These are phyloP conservation scores for Pseudohyphozyma bogoriensis DNA, from an alignment of 768 basidiomycete species.

Conservation along the genomic window DNA sequence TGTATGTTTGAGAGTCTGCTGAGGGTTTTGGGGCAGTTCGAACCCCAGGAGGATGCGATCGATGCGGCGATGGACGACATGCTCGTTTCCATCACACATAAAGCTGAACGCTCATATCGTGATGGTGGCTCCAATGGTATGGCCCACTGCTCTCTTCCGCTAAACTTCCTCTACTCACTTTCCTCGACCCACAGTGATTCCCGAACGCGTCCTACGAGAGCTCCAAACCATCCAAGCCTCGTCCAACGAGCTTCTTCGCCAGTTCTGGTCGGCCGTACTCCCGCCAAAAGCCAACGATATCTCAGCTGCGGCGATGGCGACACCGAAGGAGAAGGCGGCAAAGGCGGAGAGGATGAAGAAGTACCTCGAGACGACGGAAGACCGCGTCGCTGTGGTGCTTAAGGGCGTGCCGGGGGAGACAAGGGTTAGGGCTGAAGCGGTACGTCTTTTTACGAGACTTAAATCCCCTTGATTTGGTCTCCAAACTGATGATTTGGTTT, in stretches of 20 bases:
- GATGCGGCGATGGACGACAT: slow-evolving; percentile 19
- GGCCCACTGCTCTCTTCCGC: slow-evolving; percentile 1
- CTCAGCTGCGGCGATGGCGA: slow-evolving; percentile 38
- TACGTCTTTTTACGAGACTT: slow-evolving; percentile 40
- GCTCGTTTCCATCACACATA: background rate
- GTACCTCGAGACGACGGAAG: slow-evolving; percentile 66
- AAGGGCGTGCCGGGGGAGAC: slow-evolving; percentile 52
- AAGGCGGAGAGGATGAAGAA: slow-evolving; percentile 81
- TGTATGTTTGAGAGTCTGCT: background rate
- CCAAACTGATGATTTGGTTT: background rate
- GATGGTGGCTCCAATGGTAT: background rate
- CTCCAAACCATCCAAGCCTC: slow-evolving; percentile 61
- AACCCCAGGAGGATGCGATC: slow-evolving; percentile 23
- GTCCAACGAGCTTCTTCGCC: slow-evolving; percentile 88
- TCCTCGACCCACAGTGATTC: slow-evolving; percentile 66
- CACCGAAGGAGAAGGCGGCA: slow-evolving; percentile 58
- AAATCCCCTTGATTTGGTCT: background rate
- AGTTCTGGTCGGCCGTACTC: slow-evolving; percentile 76
- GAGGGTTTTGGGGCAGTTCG: too few species aligned
- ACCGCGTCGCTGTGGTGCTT: slow-evolving; percentile 72
- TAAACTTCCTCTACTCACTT: background rate
- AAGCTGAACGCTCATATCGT: slow-evolving; percentile 8
- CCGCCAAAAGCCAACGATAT: slow-evolving; percentile 23
- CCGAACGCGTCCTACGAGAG: slow-evolving; percentile 63
- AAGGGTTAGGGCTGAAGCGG: slow-evolving; percentile 52